These are phyloP conservation scores for Kluyveromyces wickerhamii DNA, from an alignment of 805 yeast species.

Conservation along the genomic window DNA sequence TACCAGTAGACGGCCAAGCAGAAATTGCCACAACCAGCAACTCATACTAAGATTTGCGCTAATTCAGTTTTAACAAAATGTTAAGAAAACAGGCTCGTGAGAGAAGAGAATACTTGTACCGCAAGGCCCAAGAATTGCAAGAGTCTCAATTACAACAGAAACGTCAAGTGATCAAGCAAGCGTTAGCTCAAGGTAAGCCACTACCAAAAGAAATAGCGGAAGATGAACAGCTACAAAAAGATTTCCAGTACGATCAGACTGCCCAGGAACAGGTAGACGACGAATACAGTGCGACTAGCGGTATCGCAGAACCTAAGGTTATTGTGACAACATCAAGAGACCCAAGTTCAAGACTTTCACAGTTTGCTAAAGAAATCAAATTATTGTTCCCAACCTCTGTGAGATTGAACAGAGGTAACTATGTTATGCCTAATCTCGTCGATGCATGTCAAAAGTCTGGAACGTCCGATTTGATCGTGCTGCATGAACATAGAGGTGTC, in stretches of 20 bases:
- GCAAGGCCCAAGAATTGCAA: slow-evolving; percentile 82
- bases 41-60: too few species aligned
- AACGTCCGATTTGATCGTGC: slow-evolving; percentile 72
- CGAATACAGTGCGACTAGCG: slow-evolving; percentile 82
- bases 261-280: slow-evolving; percentile 66
- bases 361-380: slow-evolving; percentile 88
- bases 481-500: slow-evolving; percentile 97
- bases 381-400: slow-evolving; percentile 84
- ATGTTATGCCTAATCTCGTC: slow-evolving; percentile 76
- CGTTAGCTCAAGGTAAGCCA: slow-evolving; percentile 87
- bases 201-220: slow-evolving; percentile 86
- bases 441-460: slow-evolving; percentile 75
- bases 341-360: slow-evolving; percentile 77
- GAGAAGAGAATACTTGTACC: slow-evolving; percentile 85
- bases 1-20: too few species aligned
- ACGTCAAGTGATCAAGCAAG: slow-evolving; percentile 76
- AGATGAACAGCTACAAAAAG: slow-evolving; percentile 70
- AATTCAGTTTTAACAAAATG: slow-evolving; percentile 36
- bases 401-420: slow-evolving; percentile 88
- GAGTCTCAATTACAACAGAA: slow-evolving; percentile 81
- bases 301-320: slow-evolving; percentile 82
- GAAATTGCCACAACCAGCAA: too few species aligned
- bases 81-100: slow-evolving; percentile 92
- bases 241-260: slow-evolving; percentile 82
- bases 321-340: slow-evolving; percentile 91